Base-by-base conservation (phyloP, 2,329 filamentous ascomycete genomes). In the Aulographum hederae region DNA sequence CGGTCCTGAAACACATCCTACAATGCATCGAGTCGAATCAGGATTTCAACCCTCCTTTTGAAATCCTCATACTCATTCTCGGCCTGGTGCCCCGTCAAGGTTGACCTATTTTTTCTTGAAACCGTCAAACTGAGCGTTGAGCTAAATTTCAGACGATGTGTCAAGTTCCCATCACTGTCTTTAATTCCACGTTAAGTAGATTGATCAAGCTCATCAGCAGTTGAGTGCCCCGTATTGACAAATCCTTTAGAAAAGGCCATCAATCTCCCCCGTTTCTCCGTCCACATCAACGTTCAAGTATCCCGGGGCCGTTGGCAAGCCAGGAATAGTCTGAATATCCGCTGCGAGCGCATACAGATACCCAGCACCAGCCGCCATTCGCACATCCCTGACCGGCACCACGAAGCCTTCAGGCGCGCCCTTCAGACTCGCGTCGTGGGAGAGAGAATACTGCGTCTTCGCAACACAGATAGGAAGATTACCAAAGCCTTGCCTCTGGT, bases 291-390 rank as follows among this genome's bases (percentile, higher is more conserved):
- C 85, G 46, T 94, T 94, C 38, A 95, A 63, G 51, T 95, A 95
- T 8, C 89, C 89, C 6, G 86, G 89, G 14, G 86, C 86, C 6
- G 89, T 95, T 6, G 86, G 86, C 40, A 98, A 63, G 38, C 89
- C 89, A 11, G 89, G 89, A 40, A 98, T 98, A 2, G 89, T 98
- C 63, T 95, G 89, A 42, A 98, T 95, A 49, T 98, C 89, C 11
- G 89, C 89, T 33, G 89, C 89, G 38, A 95, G 67, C 5, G 89
- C 89, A 45, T 93, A 94, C 67, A 93, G 59, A 53, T 93, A 93
- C 39, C 89, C 89, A 39, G 82, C 89, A 48, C 89, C 89, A 37
- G 85, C 85, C 18, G 89, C 89, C 66, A 98, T 73, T 39, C 85
- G 67, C 25, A 98, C 86, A 50, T 98, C 89, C 37, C 86, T 67